These are phyloP conservation scores for Camellia lanceoleosa DNA, from an alignment of 148 eudicot species.

Conservation along the genomic window DNA sequence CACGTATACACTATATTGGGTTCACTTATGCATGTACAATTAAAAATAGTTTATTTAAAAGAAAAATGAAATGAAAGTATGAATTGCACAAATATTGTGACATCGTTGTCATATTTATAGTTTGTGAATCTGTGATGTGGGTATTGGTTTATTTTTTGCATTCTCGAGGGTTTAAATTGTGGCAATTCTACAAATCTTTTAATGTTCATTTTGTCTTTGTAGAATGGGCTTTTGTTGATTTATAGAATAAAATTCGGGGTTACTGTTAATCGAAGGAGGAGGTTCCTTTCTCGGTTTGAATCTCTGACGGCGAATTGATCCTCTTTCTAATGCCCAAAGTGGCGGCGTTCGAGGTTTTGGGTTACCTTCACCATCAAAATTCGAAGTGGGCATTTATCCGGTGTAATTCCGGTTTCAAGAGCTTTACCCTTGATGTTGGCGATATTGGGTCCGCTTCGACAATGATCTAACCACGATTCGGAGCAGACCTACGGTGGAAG, in stretches of 20 bases:
- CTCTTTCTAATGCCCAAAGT: conserved; percentile 27
- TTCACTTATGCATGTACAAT: too few relatives aligned
- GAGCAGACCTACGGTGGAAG: conserved; percentile 73
- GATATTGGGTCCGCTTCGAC: conserved; percentile 54
- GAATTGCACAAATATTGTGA: too few relatives aligned
- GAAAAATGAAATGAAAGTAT: too few relatives aligned
- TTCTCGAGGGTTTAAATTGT: too few relatives aligned
- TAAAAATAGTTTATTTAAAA: too few relatives aligned
- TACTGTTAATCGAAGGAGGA: conserved; percentile 42
- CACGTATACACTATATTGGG: too few relatives aligned
- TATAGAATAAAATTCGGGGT: conserved; percentile 38
- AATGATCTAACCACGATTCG: conserved; percentile 56
- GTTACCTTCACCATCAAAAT: conserved; percentile 62
- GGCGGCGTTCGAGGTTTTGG: conserved; percentile 46
- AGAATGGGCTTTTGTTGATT: not conserved
- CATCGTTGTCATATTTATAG: too few relatives aligned
- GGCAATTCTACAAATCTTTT: too few relatives aligned
- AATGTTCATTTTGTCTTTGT: not conserved
- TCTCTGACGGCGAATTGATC: conserved; percentile 43
- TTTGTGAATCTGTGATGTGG: too few relatives aligned
- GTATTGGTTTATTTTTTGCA: too few relatives aligned
- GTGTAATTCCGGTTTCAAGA: conserved; percentile 49
- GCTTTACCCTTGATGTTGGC: conserved; percentile 38
- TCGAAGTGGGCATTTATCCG: conserved; percentile 63
- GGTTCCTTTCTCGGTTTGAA: conserved; percentile 40